A percentile compares a stretch with the other conserved stretches of the same genome.
phyloP scores from a whole-genome alignment of 129 eudicot genomes.

The Glebionis coronaria region DNA sequence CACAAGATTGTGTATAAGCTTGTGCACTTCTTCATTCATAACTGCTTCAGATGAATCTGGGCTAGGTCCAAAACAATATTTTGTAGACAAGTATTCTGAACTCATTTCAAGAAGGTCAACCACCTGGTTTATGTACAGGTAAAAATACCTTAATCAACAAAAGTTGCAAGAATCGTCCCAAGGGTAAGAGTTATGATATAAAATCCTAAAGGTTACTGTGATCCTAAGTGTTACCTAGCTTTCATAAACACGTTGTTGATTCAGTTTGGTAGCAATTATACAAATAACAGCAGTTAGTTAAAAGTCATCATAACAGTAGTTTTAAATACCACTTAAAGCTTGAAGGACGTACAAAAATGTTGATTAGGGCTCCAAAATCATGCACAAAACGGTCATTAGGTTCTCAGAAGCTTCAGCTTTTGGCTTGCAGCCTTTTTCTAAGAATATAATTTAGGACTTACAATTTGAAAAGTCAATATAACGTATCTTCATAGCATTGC shows the following conservation, averaged over 20 bases:
- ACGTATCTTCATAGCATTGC: no score
- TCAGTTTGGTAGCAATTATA: constrained; percentile 7
- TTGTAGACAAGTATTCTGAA: constrained; percentile 41
- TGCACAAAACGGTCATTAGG: no score
- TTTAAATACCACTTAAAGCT: no score
- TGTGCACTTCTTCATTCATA: constrained; percentile 59
- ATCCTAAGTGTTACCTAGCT: constrained; percentile 11
- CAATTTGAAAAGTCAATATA: no score
- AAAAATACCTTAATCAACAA: constrained; percentile 8
- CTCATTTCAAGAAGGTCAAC: constrained; percentile 64
- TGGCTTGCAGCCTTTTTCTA: constrained; percentile 1
- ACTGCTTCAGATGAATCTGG: constrained; percentile 46
- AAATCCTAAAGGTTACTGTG: neutral
- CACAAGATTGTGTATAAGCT: constrained; percentile 76
- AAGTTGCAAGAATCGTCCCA: constrained; percentile 10
- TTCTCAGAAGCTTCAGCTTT: neutral
- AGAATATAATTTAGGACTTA: neutral
- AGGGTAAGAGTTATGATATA: constrained; percentile 2
- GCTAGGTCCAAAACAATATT: constrained; percentile 65
- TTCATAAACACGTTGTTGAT: constrained; percentile 10
- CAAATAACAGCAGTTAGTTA: neutral
- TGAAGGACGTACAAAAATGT: no score
- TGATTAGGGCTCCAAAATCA: neutral
- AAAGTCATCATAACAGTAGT: neutral
- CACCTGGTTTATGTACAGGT: constrained; percentile 38